Conservation (phyloP, 768 basidiomycete species). For the Pleurotus salmoneostramineus region DNA sequence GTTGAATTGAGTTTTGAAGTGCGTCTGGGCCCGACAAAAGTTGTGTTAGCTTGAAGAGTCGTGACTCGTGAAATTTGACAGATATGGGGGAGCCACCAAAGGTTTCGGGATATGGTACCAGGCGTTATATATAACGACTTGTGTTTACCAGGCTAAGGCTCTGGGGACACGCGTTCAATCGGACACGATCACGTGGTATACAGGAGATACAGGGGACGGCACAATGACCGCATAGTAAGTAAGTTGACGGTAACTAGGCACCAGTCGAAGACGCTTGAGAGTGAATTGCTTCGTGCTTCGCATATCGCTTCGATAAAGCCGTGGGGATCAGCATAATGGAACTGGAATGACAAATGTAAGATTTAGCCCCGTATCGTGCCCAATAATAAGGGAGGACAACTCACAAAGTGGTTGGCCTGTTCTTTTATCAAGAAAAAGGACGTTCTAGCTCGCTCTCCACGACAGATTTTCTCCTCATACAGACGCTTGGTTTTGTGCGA, state of each 20-base stretch:
- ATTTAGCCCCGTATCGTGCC: not conserved
- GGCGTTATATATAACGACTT: too few relatives aligned
- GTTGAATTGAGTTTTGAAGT: too few relatives aligned
- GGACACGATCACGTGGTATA: too few relatives aligned
- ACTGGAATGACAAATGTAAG: not conserved
- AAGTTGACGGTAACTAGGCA: too few relatives aligned
- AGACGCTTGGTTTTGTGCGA: slow-evolving; percentile 13
- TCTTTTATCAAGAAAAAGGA: not conserved
- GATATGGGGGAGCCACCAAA: too few relatives aligned
- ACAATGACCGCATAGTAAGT: too few relatives aligned
- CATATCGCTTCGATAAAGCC: not conserved
- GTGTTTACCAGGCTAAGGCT: too few relatives aligned
- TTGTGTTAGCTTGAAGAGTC: slow-evolving; percentile 12
- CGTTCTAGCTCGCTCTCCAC: slow-evolving; percentile 11
- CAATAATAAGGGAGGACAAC: not conserved
- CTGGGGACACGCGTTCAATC: too few relatives aligned
- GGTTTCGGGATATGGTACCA: too few relatives aligned
- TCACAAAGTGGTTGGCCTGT: not conserved
- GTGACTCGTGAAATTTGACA: slow-evolving; percentile 4
- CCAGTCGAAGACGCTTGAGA: not conserved
- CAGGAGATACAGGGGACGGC: too few relatives aligned
- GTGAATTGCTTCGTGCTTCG: not conserved
- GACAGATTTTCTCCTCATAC: slow-evolving; percentile 14
- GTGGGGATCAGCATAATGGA: not conserved
- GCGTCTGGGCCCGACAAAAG: too few relatives aligned